Base-by-base conservation (phyloP, 208 protist species). In the Vickermania ingenoplastis region DNA sequence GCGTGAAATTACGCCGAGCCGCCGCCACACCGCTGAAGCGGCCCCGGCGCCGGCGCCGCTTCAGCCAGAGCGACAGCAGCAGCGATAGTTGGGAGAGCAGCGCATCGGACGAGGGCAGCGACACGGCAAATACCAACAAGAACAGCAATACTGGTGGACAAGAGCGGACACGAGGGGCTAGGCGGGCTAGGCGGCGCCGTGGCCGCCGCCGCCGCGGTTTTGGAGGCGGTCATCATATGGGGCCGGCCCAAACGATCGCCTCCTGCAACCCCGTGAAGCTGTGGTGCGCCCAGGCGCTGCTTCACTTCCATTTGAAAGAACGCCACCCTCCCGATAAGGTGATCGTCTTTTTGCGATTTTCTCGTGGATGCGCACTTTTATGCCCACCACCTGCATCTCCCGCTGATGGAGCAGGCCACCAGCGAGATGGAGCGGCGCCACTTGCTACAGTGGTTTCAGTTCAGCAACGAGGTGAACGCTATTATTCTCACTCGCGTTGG, bases 401-500 rank as follows among this genome's bases (percentile, higher is more conserved):
- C 90, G 17, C 88, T 90, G 61, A 96, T 96, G 86, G 83, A 87
- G 62, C 79, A 82, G 31, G 64, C 67, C 31, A 96, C 90, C 17
- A 80, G 76, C 61, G 83, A 96, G 60, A 48, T 61, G 27, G 90
- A 96, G 77, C 86, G 90, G 21, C 57, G 57, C 0, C 89, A 92
- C 54, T 62, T 96, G 26, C 71, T 96, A 3, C 77, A 85, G 59
- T 89, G 92, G 67, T 96, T 96, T 57, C 81, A 94, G 59, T 67
- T 75, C 72, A 87, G 82, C 21, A 49, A 57, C 21, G 57, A 77
- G 0, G 72, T 95, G 11, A 97, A 98, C 51, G 95, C 89, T 3
- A 89, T 99, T 50, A 98, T 99, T 69, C 89, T 99, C 36, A 98
- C 93, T 0, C 86, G 85, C 22, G 89, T 99, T 11, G 98, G 97